Base-by-base conservation (phyloP, 139 green algal species). In the Chlorella sorokiniana region DNA sequence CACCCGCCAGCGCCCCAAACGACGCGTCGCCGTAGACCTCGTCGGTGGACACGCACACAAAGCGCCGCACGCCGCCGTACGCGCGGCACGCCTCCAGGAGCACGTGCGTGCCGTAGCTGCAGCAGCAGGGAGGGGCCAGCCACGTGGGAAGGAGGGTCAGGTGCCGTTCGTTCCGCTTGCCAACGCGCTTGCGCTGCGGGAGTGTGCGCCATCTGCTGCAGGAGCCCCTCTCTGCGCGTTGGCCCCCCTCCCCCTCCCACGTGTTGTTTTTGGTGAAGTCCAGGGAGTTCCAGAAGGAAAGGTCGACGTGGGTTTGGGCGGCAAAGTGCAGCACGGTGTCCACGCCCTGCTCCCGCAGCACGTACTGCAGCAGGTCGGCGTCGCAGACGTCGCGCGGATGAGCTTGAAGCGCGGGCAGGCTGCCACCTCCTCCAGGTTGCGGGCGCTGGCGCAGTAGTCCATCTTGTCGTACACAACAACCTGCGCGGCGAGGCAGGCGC, bases 271-370 rank as follows among this genome's bases (percentile, higher is more conserved):
- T 93, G 38, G 95, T 97, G 84, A 98, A 97, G 23, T 91, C 88
- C 61, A 98, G 88, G 16, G 86, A 94, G 89, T 99, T 99, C 33
- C 96, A 95, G 82, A 99, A 99, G 4, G 91, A 97, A 87, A 98
- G 97, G 90, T 99, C 97, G 3, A 99, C 97, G 86, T 99, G 97
- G 3, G 96, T 99, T 92, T 99, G 91, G 4, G 96, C 96, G 1
- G 96, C 96, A 84, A 99, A 99, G 90, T 99, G 96, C 94, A 99
- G 96, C 37, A 99, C 89, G 16, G 96, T 98, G 90, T 99, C 97
- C 29, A 99, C 94, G 9, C 94, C 31, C 79, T 99, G 92, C 0
- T 86, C 88, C 22, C 88, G 59, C 31, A 99, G 84, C 9, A 99
- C 76, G 70, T 95, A 96, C 68, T 68, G 91, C 14, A 99, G 51